Conservation (phyloP, 306 rosid genomes). For the Fagus sylvatica region DNA sequence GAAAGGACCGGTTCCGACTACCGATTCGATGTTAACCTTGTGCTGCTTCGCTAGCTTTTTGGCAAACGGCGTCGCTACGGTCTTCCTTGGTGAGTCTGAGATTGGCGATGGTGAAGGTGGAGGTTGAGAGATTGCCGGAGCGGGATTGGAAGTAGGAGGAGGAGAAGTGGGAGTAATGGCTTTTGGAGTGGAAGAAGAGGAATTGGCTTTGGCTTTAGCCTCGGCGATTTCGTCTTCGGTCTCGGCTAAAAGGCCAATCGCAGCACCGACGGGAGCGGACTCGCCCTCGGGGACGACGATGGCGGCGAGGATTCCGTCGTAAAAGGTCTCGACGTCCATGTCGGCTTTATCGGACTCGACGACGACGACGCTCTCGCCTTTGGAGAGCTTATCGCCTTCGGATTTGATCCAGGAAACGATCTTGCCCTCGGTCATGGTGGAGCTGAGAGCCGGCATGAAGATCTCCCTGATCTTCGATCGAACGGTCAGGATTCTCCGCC, state of each 20-base stretch:
- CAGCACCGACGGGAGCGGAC: slow-evolving; percentile 86
- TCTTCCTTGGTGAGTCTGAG: slow-evolving; percentile 53
- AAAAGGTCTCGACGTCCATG: slow-evolving; percentile 92
- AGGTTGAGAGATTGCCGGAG: slow-evolving; percentile 53
- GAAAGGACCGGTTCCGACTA: slow-evolving; percentile 69
- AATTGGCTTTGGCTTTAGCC: slow-evolving; percentile 70
- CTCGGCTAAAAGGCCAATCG: slow-evolving; percentile 78
- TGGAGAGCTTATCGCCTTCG: slow-evolving; percentile 83
- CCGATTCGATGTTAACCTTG: slow-evolving; percentile 63
- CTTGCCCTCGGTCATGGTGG: slow-evolving; percentile 98
- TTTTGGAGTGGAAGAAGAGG: slow-evolving; percentile 11
- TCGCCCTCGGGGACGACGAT: slow-evolving; percentile 81
- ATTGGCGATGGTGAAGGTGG: slow-evolving; percentile 30
- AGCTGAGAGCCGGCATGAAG: slow-evolving; percentile 98
- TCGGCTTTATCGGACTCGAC: slow-evolving; percentile 94
- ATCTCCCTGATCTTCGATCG: slow-evolving; percentile 85
- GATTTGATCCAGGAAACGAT: slow-evolving; percentile 93
- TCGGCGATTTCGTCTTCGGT: slow-evolving; percentile 67
- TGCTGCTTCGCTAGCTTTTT: slow-evolving; percentile 90
- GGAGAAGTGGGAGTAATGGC: slow-evolving; percentile 45
- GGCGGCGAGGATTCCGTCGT: slow-evolving; percentile 84
- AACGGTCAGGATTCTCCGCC: slow-evolving; percentile 42
- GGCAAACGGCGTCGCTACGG: slow-evolving; percentile 85
- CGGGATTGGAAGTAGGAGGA: slow-evolving; percentile 37
- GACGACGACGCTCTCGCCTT: slow-evolving; percentile 91